Percentiles rank a stretch among this genome's conserved stretches.
Conservation (phyloP, 2,329 filamentous ascomycete species). For the Fusarium coicis region DNA sequence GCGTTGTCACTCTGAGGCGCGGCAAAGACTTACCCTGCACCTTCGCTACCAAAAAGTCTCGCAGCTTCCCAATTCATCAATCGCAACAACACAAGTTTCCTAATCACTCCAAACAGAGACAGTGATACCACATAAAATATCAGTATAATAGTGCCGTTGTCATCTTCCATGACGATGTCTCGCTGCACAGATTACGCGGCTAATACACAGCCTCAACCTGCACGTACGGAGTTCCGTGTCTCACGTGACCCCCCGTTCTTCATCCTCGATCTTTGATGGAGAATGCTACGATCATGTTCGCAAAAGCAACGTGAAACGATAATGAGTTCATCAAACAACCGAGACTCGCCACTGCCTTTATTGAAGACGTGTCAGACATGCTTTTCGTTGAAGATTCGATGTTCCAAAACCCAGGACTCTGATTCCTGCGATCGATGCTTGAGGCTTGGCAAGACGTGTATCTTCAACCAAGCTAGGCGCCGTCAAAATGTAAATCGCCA, state of each 20-base stretch:
- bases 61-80: background rate
- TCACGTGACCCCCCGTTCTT: background rate
- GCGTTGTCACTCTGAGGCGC: background rate
- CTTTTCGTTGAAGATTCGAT: conserved; percentile 47
- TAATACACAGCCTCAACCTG: conserved; percentile 7
- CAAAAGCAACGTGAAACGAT: background rate
- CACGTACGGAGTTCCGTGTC: conserved; percentile 1
- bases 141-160: background rate
- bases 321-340: conserved; percentile 13
- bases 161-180: background rate
- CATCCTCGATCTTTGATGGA: background rate
- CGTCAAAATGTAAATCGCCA: conserved; percentile 28
- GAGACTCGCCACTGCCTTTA: background rate
- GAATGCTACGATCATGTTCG: background rate
- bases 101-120: rapidly evolving
- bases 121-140: background rate
- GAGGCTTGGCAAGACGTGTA: conserved; percentile 46
- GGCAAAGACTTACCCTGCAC: background rate
- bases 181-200: conserved; percentile 2
- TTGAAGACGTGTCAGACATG: conserved; percentile 49
- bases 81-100: rapidly evolving
- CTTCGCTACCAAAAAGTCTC: rapidly evolving
- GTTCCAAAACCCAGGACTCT: conserved; percentile 46
- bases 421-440: conserved; percentile 47
- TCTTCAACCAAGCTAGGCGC: conserved; percentile 46